phyloP scores from a whole-genome alignment of 768 basidiomycete genomes.

The Mycena epipterygia region DNA sequence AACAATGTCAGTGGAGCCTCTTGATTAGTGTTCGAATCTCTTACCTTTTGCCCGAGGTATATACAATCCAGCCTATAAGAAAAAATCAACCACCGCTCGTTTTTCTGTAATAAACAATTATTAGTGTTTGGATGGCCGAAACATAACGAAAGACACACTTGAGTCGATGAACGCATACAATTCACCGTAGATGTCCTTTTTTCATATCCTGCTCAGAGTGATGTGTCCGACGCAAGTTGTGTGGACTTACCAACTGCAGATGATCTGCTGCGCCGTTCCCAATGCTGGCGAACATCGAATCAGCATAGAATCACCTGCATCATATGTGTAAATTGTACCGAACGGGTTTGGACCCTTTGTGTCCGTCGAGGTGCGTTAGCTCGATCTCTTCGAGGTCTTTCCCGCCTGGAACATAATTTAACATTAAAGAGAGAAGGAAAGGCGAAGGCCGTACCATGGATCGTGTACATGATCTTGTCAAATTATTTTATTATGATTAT shows the following conservation, averaged over 20 bases:
- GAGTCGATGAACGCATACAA: conserved; percentile 62
- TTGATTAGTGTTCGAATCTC: neutral
- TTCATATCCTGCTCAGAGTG: neutral
- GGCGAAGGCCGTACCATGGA: conserved; percentile 71
- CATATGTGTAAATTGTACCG: conserved; percentile 54
- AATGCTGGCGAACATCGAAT: conserved; percentile 60
- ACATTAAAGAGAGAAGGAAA: neutral
- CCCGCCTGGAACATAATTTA: conserved; percentile 56
- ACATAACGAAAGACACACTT: neutral
- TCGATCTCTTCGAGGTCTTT: conserved; percentile 90
- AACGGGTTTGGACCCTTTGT: conserved; percentile 88
- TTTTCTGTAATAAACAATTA: too few relatives aligned
- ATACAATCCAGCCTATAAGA: conserved; percentile 90
- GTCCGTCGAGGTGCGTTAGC: conserved; percentile 88
- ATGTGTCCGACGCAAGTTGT: neutral
- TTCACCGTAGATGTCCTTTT: conserved; percentile 97
- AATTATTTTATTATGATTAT: too few relatives aligned
- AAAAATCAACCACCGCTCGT: too few relatives aligned
- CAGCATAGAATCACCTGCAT: neutral
- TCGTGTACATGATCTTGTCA: conserved; percentile 99
- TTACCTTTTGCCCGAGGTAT: conserved; percentile 93
- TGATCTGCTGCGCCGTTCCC: conserved; percentile 98
- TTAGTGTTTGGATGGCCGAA: neutral
- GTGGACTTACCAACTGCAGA: conserved; percentile 78
- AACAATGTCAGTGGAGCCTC: neutral